phyloP scores from a whole-genome alignment of 495 filamentous ascomycete species.

The Neurospora tetrasperma region DNA sequence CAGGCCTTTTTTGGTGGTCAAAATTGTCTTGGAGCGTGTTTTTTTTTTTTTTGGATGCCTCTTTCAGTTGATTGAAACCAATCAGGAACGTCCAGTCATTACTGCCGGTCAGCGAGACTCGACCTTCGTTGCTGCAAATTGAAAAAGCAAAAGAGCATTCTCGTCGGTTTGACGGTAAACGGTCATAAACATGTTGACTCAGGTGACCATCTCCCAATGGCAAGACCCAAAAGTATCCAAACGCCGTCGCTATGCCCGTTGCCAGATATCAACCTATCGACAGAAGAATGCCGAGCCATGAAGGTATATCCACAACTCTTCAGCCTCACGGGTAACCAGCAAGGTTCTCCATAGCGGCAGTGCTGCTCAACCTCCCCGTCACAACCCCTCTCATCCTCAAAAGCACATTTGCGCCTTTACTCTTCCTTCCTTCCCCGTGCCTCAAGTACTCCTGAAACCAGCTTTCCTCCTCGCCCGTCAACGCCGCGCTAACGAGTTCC shows the following conservation, averaged over 20 bases:
- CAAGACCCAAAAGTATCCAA: neutral
- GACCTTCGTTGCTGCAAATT: neutral
- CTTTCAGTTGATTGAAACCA: neutral
- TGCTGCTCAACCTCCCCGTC: slow-evolving; percentile 12
- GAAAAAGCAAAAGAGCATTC: neutral
- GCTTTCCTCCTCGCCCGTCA: slow-evolving; percentile 54
- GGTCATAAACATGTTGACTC: neutral
- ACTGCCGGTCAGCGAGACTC: neutral
- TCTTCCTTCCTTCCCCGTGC: slow-evolving; percentile 48
- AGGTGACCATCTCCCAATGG: neutral
- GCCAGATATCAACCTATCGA: neutral
- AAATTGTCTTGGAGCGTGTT: too few species aligned
- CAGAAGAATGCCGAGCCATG: neutral
- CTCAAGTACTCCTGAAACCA: slow-evolving; percentile 62
- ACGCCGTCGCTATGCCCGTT: neutral
- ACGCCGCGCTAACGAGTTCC: slow-evolving; percentile 61
- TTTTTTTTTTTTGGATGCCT: too few species aligned
- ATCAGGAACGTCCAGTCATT: neutral
- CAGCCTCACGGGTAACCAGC: neutral
- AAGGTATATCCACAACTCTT: neutral
- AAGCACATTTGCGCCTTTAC: slow-evolving; percentile 55
- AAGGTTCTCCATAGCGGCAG: neutral
- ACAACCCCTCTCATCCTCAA: slow-evolving; percentile 55
- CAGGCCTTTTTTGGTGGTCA: too few species aligned
- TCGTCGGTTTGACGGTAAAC: neutral